Conservation (phyloP, 345 rosid genomes). For the Citropsis articulata region DNA sequence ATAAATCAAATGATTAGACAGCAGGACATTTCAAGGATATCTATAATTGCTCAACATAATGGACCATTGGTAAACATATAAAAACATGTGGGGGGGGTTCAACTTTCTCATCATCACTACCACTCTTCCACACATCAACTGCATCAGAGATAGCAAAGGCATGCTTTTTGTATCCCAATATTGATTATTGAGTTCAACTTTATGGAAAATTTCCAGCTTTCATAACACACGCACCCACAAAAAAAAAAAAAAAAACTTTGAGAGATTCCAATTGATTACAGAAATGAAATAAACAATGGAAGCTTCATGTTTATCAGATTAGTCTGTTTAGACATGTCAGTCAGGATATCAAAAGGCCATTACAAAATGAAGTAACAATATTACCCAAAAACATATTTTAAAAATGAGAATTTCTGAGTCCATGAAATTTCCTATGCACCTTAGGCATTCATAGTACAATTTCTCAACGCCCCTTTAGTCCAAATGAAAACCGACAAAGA, state of each 20-base stretch:
- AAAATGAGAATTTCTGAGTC: background rate
- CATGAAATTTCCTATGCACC: background rate
- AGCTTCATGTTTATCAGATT: background rate
- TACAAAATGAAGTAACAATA: background rate
- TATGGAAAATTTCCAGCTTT: background rate
- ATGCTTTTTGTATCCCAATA: background rate
- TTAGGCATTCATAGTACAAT: background rate
- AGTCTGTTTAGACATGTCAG: background rate
- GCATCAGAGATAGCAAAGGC: background rate
- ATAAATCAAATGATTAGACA: background rate
- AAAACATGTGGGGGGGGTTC: background rate
- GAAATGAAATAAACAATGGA: background rate
- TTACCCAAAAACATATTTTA: conserved; percentile 5
- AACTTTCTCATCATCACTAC: background rate
- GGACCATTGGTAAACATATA: background rate
- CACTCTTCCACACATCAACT: background rate
- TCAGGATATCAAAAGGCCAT: background rate
- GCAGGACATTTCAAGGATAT: background rate
- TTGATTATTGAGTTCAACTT: background rate
- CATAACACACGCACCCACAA: background rate
- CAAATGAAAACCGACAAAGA: conserved; percentile 1
- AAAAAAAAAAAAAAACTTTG: background rate
- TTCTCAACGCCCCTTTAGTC: background rate
- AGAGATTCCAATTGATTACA: background rate
- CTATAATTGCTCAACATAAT: background rate